Conservation (phyloP, 805 yeast genomes). For the Debaryomyces hansenii region DNA sequence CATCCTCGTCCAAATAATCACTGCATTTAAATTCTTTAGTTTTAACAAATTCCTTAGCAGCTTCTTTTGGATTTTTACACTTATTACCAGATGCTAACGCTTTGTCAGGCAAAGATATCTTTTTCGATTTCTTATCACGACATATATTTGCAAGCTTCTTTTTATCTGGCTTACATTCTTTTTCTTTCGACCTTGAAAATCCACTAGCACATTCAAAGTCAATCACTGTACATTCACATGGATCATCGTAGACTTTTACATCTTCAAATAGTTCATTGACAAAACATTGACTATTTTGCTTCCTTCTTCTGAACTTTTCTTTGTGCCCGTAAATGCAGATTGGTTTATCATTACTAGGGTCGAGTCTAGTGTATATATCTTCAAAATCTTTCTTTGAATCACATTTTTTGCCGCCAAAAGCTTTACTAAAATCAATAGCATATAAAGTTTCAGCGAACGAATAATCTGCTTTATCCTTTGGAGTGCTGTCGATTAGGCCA, state of each 20-base stretch:
- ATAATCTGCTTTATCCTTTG: slow-evolving; percentile 7
- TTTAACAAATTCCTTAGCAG: slow-evolving; percentile 22
- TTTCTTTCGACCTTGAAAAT: slow-evolving; percentile 28
- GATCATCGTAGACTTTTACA: slow-evolving; percentile 46
- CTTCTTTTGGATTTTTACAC: slow-evolving; percentile 35
- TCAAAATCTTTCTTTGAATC: slow-evolving; percentile 56
- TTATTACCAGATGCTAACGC: slow-evolving; percentile 43
- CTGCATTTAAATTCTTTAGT: slow-evolving; percentile 36
- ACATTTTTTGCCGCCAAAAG: slow-evolving; percentile 51
- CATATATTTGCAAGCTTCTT: slow-evolving; percentile 24
- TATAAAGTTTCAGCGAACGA: slow-evolving; percentile 21
- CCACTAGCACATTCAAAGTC: slow-evolving; percentile 75
- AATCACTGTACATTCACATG: slow-evolving; percentile 60
- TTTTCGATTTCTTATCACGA: slow-evolving; percentile 16
- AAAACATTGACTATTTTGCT: slow-evolving; percentile 63
- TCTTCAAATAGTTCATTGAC: slow-evolving; percentile 49
- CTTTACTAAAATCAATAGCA: slow-evolving; percentile 56
- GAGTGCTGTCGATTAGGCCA: slow-evolving; percentile 33
- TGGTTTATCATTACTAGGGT: slow-evolving; percentile 28
- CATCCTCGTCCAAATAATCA: slow-evolving; percentile 16
- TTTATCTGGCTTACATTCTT: slow-evolving; percentile 48
- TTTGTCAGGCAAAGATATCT: slow-evolving; percentile 37
- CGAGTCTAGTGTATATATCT: slow-evolving; percentile 54
- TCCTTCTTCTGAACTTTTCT: slow-evolving; percentile 65
- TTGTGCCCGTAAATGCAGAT: slow-evolving; percentile 69